These are phyloP conservation scores for Dimargaris cristalligena DNA, from an alignment of 192 early-diverging fungal genomes.

Conservation along the genomic window DNA sequence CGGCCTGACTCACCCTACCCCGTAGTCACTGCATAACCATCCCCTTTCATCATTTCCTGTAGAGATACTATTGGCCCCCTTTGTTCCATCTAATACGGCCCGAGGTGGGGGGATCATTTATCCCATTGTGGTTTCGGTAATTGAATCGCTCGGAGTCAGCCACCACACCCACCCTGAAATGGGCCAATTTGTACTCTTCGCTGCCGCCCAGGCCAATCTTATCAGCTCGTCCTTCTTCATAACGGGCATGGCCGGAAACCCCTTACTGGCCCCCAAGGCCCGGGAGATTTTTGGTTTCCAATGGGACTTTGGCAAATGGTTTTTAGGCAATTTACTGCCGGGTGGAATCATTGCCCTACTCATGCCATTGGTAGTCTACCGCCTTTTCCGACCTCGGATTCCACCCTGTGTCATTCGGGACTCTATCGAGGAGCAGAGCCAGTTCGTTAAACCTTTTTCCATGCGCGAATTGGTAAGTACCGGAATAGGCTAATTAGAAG, in stretches of 20 bases:
- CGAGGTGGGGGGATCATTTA: constrained; percentile 62
- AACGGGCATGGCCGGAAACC: constrained; percentile 60
- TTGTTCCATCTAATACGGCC: constrained; percentile 57
- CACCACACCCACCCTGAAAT: constrained; percentile 18
- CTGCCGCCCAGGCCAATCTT: constrained; percentile 49
- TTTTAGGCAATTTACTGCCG: constrained; percentile 34
- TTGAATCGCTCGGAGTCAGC: constrained; percentile 31
- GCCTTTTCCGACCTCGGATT: constrained; percentile 19
- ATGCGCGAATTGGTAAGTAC: no score
- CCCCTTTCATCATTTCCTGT: constrained; percentile 24
- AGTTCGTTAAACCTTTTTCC: constrained; percentile 14
- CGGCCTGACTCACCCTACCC: no score
- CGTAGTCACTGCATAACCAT: no score
- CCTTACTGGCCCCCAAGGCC: constrained; percentile 43
- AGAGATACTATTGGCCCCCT: constrained; percentile 44
- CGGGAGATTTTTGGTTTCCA: constrained; percentile 39
- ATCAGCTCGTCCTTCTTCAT: constrained; percentile 54
- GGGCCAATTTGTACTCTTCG: constrained; percentile 41
- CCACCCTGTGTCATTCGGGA: constrained; percentile 14
- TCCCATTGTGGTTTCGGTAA: constrained; percentile 53
- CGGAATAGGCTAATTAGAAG: no score
- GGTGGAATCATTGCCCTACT: constrained; percentile 19
- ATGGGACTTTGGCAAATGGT: constrained; percentile 50
- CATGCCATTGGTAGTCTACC: constrained; percentile 19
- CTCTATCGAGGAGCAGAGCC: constrained; percentile 16